Evolutionary conservation across 495 filamentous ascomycete species (phyloP), one percentile per base, ranked within the genome.

Genomic region (Entonaema liquescens): DNA sequence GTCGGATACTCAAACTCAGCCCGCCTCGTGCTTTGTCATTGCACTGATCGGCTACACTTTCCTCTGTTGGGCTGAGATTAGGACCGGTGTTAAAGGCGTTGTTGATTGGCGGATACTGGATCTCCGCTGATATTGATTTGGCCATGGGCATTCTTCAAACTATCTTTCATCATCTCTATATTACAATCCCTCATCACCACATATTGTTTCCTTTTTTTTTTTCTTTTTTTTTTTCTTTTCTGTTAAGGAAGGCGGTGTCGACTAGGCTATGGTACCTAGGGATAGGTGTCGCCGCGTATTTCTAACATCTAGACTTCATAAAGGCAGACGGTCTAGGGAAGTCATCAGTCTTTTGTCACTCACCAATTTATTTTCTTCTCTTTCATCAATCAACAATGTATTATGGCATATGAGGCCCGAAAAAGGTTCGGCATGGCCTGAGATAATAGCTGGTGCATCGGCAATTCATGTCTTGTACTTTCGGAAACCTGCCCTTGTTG

Each of bases 1-100:
- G 83, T 19, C 82, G 79, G 29, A 80, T 86, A 23, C 70, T 87
- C 28, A 86, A 86, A 59, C 70, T 85, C 21, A 81, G 81, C 26
- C 58, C 77, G 5, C 50, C 35, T 35, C 66, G 63, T 17, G 35
- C 66, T 0, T 25, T 66, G 40, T 35, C 47, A 8, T 23, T 67
- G 12, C 66, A 52, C 50, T 70, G 62, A 60, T 31, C 31, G 36
- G 6, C 38, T 50, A 29, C 17, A 31, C 53, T 65, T 66, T 71
- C 68, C 60, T 68, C 40, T 50, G 55, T 60, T 33, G 25, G 15
- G 33, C 31, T 58, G 28, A 53, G 29, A 13, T 17, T 57, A 36
- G 49, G 40, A 56, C 35, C 25, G 70, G 70, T 62, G 70, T 68
- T 65, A 36, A 12, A 55, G 71, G 65, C 61, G 61, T 62, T 60